Conservation (phyloP, 2,329 filamentous ascomycete genomes). For the Colletotrichum sp. region DNA sequence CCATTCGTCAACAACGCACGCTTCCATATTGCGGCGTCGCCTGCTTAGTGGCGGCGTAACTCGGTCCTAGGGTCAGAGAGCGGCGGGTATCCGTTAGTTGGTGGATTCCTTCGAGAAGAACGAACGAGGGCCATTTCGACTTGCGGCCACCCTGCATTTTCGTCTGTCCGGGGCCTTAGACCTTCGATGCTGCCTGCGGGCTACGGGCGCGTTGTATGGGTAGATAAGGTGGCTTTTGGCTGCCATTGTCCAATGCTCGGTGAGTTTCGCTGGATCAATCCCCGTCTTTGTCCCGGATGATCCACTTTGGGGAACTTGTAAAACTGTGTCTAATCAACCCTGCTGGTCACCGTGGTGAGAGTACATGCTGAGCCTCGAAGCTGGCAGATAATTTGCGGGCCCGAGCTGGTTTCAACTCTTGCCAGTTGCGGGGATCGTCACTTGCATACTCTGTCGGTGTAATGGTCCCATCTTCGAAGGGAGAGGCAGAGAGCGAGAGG, state of each 20-base stretch:
- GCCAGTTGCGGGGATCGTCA: background rate
- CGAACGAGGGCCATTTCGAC: background rate
- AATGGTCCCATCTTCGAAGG: background rate
- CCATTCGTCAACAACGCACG: background rate
- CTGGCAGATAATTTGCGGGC: background rate
- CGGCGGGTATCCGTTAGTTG: background rate
- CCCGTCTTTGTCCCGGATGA: background rate
- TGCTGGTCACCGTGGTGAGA: background rate
- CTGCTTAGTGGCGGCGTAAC: background rate
- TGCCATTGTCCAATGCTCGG: background rate
- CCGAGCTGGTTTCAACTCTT: background rate
- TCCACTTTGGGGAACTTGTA: background rate
- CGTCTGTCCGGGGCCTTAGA: background rate
- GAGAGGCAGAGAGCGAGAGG: background rate
- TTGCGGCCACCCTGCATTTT: background rate
- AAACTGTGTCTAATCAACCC: background rate
- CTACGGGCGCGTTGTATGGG: background rate
- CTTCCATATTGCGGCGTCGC: background rate
- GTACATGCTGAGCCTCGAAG: background rate
- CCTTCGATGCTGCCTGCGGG: background rate
- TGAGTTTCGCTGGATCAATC: background rate
- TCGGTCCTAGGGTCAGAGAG: background rate
- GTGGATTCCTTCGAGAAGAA: conserved; percentile 3
- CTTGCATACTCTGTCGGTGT: background rate
- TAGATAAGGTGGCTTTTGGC: background rate